Evolutionary conservation across 78 protist genomes (phyloP).

Genomic region (Dictyostelium intermedium): DNA sequence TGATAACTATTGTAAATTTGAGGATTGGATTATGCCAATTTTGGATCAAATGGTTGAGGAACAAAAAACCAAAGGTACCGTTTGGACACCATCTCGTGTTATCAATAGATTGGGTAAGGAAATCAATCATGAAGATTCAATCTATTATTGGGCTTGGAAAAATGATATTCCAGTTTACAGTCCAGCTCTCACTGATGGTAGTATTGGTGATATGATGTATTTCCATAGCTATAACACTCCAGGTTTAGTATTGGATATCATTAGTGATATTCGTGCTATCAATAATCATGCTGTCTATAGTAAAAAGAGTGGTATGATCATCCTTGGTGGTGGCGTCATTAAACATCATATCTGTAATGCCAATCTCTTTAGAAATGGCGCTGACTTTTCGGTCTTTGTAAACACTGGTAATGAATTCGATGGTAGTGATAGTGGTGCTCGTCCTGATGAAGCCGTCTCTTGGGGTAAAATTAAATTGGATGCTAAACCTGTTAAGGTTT

Average conservation of each 20-base stretch:
- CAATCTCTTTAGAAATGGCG: slow-evolving; percentile 99
- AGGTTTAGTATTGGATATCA: slow-evolving; percentile 95
- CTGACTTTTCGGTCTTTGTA: slow-evolving; percentile 95
- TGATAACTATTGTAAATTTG: slow-evolving; percentile 95
- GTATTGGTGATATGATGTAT: slow-evolving; percentile 99
- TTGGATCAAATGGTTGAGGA: slow-evolving; percentile 92
- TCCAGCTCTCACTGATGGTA: slow-evolving; percentile 99
- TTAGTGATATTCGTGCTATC: slow-evolving; percentile 88
- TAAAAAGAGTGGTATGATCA: slow-evolving; percentile 95
- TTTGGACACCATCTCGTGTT: slow-evolving; percentile 97
- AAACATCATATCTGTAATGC: slow-evolving; percentile 99
- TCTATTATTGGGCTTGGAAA: slow-evolving; percentile 97
- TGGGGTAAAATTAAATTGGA: slow-evolving; percentile 98
- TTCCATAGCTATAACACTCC: slow-evolving; percentile 95
- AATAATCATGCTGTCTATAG: slow-evolving; percentile 90
- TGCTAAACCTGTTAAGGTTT: slow-evolving; percentile 97
- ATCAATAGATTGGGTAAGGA: slow-evolving; percentile 96
- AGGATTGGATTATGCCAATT: slow-evolving; percentile 98
- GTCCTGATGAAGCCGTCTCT: slow-evolving; percentile 99
- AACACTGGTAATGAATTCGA: slow-evolving; percentile 96
- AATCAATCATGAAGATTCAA: slow-evolving; percentile 92
- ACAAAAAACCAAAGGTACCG: slow-evolving; percentile 75
- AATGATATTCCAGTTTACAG: slow-evolving; percentile 99
- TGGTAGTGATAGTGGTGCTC: slow-evolving; percentile 98
- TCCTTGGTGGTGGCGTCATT: slow-evolving; percentile 99